A percentile compares a stretch with the other conserved stretches of the same genome.
Evolutionary conservation across 2,329 filamentous ascomycete species (phyloP).

Genomic region (Penicillium sp.): DNA sequence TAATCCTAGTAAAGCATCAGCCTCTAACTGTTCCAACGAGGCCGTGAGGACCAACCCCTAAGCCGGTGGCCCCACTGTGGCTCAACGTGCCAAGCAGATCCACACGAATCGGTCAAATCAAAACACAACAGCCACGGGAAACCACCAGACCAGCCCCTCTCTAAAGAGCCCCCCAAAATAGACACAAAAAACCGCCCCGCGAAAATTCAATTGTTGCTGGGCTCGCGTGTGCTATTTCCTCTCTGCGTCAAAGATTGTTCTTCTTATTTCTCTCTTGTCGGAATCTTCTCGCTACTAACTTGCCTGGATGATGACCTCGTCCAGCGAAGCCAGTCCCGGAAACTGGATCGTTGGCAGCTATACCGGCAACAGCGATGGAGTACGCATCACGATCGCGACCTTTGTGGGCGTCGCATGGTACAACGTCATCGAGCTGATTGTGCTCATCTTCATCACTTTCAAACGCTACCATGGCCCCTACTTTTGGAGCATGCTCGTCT

Average conservation of each 20-base stretch:
- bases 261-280: background rate
- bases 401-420: conserved; percentile 34
- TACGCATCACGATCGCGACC: conserved; percentile 32
- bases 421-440: conserved; percentile 47
- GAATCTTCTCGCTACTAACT: background rate
- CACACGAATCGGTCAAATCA: background rate
- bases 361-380: conserved; percentile 27
- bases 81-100: background rate
- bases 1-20: background rate
- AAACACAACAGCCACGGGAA: too few relatives aligned
- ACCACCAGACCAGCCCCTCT: background rate
- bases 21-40: background rate
- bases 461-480: conserved; percentile 51
- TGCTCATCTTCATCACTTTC: conserved; percentile 52
- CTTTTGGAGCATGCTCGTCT: conserved; percentile 52
- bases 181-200: background rate
- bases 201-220: background rate
- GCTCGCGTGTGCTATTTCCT: background rate
- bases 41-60: background rate
- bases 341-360: conserved; percentile 34
- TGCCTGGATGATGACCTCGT: conserved; percentile 21
- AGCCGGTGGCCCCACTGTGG: background rate
- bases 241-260: background rate
- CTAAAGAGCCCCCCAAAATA: background rate
- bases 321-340: conserved; percentile 29